Evolutionary conservation across 2,329 filamentous ascomycete species (phyloP), one percentile per base, ranked within the genome.

Genomic region (Monosporascus sp.): DNA sequence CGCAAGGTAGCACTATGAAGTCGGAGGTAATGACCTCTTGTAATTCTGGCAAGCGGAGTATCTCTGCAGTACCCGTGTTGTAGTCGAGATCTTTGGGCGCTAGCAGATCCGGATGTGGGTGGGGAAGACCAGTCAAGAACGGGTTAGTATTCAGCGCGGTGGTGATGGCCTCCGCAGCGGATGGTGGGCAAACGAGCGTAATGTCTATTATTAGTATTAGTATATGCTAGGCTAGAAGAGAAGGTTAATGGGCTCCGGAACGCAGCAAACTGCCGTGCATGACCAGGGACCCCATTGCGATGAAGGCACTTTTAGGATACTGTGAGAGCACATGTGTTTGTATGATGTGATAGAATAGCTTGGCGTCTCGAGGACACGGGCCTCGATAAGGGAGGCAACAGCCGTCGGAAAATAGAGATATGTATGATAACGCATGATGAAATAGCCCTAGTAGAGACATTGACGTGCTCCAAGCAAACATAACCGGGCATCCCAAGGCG

Each of bases 1-100:
- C 94, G 70, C 94, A 99, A 0, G 94, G 93, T 4, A 99, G 77
- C 3, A 97, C 83, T 25, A 97, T 75, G 65, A 99, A 97, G 71
- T 99, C 90, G 14, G 85, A 84, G 51, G 83, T 90, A 62, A 99
- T 83, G 7, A 85, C 79, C n/a, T 79, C 77, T 65, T 88, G 86
- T 45, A 97, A 84, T 67, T 96, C 89, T 1, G 89, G 87, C 8
- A 96, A 78, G 9, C 92, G 84, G 50, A 99, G 81, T 20, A 97
- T 85, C 64, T 96, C 88, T 7, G 90, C 92, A 7, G 94, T 97
- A 50, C 91, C 91, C 0, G 88, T 96, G 55, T 89, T 94, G 65
- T 91, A 85, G 49, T 89, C 86, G 36, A 97, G 77, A 43, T 82
- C 85, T 61, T 78, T 74, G 1, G 93, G 93, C 1, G 91, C 87